A percentile compares a stretch with the other conserved stretches of the same genome.
Conservation (phyloP, 2,329 filamentous ascomycete species). For the Dendryphion nanum region DNA sequence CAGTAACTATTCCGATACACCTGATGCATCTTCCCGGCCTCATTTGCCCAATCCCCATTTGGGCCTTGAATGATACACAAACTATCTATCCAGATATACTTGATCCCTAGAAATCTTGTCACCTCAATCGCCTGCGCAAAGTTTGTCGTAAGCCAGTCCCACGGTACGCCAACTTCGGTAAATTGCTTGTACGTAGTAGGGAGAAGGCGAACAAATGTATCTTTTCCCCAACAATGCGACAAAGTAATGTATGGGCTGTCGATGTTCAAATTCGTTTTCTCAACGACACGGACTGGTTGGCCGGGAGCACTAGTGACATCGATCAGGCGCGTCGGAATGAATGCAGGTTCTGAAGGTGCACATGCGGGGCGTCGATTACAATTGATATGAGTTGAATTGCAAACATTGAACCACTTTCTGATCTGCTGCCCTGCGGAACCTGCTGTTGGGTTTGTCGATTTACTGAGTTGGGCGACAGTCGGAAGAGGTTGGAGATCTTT, state of each 20-base stretch:
- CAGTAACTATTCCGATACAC: conserved; percentile 29
- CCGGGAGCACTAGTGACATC: conserved; percentile 9
- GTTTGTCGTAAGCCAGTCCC: conserved; percentile 15
- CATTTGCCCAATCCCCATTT: conserved; percentile 16
- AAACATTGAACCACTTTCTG: conserved; percentile 16
- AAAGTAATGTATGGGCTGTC: background rate
- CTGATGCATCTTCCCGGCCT: conserved; percentile 22
- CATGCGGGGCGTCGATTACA: conserved; percentile 17
- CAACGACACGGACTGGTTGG: conserved; percentile 11
- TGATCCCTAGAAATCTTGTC: conserved; percentile 15
- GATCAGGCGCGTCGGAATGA: conserved; percentile 22
- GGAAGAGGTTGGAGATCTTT: too few relatives aligned
- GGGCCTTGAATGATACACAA: conserved; percentile 18
- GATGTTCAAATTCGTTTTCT: conserved; percentile 11
- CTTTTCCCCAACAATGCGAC: background rate
- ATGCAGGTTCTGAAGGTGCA: background rate
- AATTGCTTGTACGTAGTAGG: conserved; percentile 3
- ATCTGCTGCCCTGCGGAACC: too few relatives aligned
- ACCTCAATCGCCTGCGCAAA: conserved; percentile 25
- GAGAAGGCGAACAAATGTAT: background rate
- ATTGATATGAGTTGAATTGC: conserved; percentile 13
- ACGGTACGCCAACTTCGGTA: conserved; percentile 15
- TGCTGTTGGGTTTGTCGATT: too few relatives aligned
- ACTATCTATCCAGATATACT: conserved; percentile 29
- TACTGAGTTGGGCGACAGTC: too few relatives aligned